These are phyloP conservation scores for Chytriomyces confervae DNA, from an alignment of 192 early-diverging fungal genomes.

Conservation along the genomic window DNA sequence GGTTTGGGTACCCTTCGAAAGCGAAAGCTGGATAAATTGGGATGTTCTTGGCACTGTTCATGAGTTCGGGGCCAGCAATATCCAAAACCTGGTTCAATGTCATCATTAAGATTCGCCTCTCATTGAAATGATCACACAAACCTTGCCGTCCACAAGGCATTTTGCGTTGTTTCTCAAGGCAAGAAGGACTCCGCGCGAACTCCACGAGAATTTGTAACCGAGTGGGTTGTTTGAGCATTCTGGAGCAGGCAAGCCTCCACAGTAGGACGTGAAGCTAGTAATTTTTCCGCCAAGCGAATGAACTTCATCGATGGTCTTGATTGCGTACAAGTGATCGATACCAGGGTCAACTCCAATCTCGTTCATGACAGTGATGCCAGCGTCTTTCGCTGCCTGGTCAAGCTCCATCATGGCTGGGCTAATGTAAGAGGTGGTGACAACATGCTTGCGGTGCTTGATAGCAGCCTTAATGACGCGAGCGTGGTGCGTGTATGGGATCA, in stretches of 20 bases:
- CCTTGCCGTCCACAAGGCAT: constrained; percentile 78
- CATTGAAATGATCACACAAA: constrained; percentile 23
- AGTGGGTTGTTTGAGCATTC: constrained; percentile 89
- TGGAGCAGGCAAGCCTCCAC: constrained; percentile 92
- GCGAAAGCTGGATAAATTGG: constrained; percentile 85
- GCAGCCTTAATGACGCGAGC: constrained; percentile 76
- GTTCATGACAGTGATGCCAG: constrained; percentile 89
- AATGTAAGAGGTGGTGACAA: constrained; percentile 97
- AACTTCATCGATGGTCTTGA: constrained; percentile 92
- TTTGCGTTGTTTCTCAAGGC: constrained; percentile 93
- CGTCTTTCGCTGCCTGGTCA: constrained; percentile 74
- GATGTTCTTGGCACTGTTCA: constrained; percentile 76
- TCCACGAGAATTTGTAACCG: constrained; percentile 98
- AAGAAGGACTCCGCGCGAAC: constrained; percentile 94
- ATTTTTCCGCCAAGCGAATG: constrained; percentile 69
- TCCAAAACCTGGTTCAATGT: constrained; percentile 53
- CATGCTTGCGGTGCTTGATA: constrained; percentile 83
- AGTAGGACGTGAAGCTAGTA: constrained; percentile 92
- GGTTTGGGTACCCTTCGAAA: constrained; percentile 93
- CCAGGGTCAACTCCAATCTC: constrained; percentile 98
- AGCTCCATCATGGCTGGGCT: constrained; percentile 86
- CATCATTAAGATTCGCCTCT: neutral
- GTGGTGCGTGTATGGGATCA: constrained; percentile 78
- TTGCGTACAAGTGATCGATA: constrained; percentile 96
- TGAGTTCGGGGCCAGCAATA: constrained; percentile 72